These are phyloP conservation scores for Dioszegia hungarica DNA, from an alignment of 768 basidiomycete genomes.

Conservation along the genomic window DNA sequence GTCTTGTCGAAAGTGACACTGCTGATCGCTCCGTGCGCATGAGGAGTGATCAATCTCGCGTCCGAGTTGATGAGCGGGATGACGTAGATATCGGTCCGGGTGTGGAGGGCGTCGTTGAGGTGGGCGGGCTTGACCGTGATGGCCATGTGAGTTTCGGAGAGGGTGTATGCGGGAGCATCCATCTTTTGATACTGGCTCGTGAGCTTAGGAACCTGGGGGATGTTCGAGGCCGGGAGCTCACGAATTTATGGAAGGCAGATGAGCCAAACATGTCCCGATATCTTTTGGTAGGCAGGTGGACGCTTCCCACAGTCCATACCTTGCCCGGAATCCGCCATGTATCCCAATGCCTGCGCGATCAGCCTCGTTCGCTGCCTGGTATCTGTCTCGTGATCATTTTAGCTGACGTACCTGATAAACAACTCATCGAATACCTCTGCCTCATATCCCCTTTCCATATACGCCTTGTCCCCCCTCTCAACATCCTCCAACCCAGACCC, in stretches of 20 bases:
- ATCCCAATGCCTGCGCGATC: slow-evolving; percentile 21
- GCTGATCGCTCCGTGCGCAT: slow-evolving; percentile 75
- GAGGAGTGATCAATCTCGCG: slow-evolving; percentile 66
- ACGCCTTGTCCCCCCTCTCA: slow-evolving; percentile 58
- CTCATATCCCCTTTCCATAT: slow-evolving; percentile 17
- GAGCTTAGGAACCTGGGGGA: too few relatives aligned
- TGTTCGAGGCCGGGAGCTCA: too few relatives aligned
- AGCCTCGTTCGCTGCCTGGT: not conserved
- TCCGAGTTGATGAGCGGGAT: slow-evolving; percentile 30
- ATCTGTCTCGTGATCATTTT: too few relatives aligned
- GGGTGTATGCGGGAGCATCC: slow-evolving; percentile 47
- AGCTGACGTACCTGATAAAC: slow-evolving; percentile 25
- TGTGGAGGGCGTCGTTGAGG: slow-evolving; percentile 75
- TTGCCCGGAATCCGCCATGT: slow-evolving; percentile 36
- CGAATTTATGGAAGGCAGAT: not conserved
- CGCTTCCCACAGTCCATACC: slow-evolving; percentile 28
- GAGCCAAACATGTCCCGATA: slow-evolving; percentile 23
- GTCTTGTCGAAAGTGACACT: slow-evolving; percentile 64
- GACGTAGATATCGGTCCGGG: slow-evolving; percentile 70
- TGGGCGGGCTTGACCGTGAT: slow-evolving; percentile 81
- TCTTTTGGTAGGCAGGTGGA: not conserved
- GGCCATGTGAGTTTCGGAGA: slow-evolving; percentile 61
- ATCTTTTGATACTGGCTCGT: slow-evolving; percentile 65
- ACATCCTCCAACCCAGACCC: slow-evolving; percentile 69
- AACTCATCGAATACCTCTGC: slow-evolving; percentile 38